Evolutionary conservation across 495 filamentous ascomycete species (phyloP).

Genomic region (Xylaria palmicola): DNA sequence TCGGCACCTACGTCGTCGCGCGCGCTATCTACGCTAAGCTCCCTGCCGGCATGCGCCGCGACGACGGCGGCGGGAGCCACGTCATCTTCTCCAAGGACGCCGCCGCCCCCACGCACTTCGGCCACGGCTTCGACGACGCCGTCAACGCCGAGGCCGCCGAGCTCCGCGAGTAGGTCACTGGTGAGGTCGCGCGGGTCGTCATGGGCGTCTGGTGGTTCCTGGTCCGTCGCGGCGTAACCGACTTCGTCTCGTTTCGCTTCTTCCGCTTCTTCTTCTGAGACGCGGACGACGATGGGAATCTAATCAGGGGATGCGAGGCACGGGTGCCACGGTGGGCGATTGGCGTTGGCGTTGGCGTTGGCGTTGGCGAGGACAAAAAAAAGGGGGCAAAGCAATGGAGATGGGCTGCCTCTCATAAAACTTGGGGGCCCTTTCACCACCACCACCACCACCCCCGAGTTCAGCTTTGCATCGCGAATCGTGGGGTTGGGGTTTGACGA

Average conservation of each 20-base stretch:
- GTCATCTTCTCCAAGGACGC: slow-evolving; percentile 23
- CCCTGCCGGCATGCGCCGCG: slow-evolving; percentile 21
- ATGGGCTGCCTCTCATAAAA: background rate
- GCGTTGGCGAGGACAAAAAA: background rate
- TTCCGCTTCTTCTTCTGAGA: slow-evolving; percentile 1
- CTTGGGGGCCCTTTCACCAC: background rate
- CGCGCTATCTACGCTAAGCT: slow-evolving; percentile 46
- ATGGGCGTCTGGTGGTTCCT: slow-evolving; percentile 27
- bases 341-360: background rate
- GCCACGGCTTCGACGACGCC: slow-evolving; percentile 6
- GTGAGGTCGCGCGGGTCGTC: slow-evolving; percentile 25
- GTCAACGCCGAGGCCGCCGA: slow-evolving; percentile 24
- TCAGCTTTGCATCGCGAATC: background rate
- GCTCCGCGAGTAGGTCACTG: slow-evolving; percentile 29
- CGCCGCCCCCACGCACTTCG: too few species aligned
- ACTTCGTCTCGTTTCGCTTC: slow-evolving; percentile 11
- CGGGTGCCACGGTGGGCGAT: background rate
- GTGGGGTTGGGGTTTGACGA: background rate
- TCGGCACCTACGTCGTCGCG: slow-evolving; percentile 54
- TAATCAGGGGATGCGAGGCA: background rate
- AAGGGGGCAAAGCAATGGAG: background rate
- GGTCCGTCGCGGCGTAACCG: slow-evolving; percentile 17
- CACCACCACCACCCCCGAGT: too few species aligned
- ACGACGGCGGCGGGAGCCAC: slow-evolving; percentile 7
- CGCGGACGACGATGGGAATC: background rate